phyloP scores from a whole-genome alignment of 2,329 filamentous ascomycete species.

The Ascochyta koolunga region DNA sequence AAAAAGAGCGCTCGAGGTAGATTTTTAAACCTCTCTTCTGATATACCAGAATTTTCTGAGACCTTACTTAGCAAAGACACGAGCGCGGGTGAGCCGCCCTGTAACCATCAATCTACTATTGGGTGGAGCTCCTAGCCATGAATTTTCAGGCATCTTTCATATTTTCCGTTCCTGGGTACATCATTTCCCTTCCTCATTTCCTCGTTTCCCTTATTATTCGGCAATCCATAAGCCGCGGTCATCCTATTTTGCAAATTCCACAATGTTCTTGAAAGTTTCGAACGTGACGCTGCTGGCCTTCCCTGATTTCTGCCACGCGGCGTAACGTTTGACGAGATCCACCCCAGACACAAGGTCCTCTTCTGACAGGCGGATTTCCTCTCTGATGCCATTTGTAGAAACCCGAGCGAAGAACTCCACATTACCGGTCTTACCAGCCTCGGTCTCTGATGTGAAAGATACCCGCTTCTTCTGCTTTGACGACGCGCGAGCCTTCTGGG shows the following conservation, averaged over 20 bases:
- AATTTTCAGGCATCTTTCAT: too few species aligned
- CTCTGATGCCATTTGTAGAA: constrained; percentile 1
- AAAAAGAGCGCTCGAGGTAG: too few species aligned
- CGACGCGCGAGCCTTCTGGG: background rate
- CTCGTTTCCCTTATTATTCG: too few species aligned
- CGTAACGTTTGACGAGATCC: constrained; percentile 16
- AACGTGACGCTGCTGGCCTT: constrained; percentile 8
- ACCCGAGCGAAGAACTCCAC: constrained; percentile 22
- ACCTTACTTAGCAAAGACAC: too few species aligned
- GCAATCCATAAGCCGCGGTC: too few species aligned
- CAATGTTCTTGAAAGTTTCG: constrained; percentile 18
- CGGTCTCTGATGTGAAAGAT: background rate
- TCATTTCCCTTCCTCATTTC: too few species aligned
- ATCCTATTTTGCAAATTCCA: background rate
- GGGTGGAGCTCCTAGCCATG: too few species aligned
- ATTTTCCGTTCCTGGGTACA: too few species aligned
- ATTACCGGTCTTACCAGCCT: background rate
- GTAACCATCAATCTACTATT: too few species aligned
- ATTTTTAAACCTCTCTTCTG: too few species aligned
- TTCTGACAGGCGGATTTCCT: constrained; percentile 12
- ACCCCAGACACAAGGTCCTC: constrained; percentile 8
- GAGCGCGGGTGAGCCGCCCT: too few species aligned
- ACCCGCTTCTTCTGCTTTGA: constrained; percentile 4
- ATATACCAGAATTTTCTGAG: too few species aligned
- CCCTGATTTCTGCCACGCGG: constrained; percentile 11